A percentile compares a stretch with the other conserved stretches of the same genome.
phyloP scores from a whole-genome alignment of 495 filamentous ascomycete species.

The Penicillium desertorum region DNA sequence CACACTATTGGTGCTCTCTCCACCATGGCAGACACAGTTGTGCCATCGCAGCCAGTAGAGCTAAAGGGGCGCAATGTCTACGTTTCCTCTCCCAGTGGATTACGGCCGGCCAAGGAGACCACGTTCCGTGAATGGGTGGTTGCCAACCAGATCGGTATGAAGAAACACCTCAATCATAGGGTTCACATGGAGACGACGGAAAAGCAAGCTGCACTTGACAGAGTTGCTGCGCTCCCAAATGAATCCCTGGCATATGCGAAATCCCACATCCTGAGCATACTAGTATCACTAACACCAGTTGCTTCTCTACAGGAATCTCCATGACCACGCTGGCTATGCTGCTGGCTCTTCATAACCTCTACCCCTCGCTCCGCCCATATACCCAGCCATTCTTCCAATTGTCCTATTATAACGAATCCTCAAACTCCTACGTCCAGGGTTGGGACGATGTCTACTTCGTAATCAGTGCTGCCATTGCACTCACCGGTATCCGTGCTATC shows the following conservation, averaged over 20 bases:
- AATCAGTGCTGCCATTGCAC: constrained; percentile 72
- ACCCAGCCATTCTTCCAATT: constrained; percentile 84
- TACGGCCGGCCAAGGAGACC: constrained; percentile 43
- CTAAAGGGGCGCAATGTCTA: constrained; percentile 43
- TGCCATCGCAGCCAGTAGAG: constrained; percentile 29
- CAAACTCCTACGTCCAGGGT: constrained; percentile 70
- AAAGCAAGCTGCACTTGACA: not conserved
- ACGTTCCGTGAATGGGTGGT: constrained; percentile 54
- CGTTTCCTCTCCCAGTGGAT: constrained; percentile 38
- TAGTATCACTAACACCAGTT: constrained; percentile 23
- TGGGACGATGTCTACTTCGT: constrained; percentile 79
- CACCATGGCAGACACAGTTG: constrained; percentile 37
- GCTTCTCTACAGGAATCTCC: constrained; percentile 60
- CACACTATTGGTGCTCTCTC: constrained; percentile 15
- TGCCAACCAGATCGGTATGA: constrained; percentile 54
- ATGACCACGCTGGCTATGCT: constrained; percentile 76
- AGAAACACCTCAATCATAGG: not conserved
- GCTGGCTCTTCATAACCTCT: constrained; percentile 70
- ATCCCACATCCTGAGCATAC: constrained; percentile 6
- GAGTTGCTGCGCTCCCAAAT: not conserved
- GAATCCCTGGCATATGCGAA: not conserved
- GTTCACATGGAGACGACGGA: not conserved
- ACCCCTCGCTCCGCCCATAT: constrained; percentile 73
- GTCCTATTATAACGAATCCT: constrained; percentile 71
- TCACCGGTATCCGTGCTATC: constrained; percentile 82